Evolutionary conservation across 2,329 filamentous ascomycete genomes (phyloP).

Genomic region (Diplodia corticola): DNA sequence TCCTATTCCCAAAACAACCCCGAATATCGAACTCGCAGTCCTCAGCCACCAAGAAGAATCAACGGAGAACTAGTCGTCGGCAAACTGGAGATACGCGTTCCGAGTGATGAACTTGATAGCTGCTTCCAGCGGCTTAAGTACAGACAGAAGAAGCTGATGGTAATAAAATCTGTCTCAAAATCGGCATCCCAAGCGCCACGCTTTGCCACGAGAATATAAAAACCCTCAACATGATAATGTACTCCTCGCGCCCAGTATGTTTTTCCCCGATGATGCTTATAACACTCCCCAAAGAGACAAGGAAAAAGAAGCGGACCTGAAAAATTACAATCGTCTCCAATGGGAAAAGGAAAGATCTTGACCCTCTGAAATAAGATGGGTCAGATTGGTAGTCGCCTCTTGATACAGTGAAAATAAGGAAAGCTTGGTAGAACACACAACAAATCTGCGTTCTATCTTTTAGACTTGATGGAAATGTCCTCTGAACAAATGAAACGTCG

Average conservation of each 20-base stretch:
- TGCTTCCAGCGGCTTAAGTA: background rate
- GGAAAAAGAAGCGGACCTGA: background rate
- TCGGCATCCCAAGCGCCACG: conserved; percentile 13
- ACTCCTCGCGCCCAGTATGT: background rate
- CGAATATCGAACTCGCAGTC: no score
- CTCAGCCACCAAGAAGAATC: no score
- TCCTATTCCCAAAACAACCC: no score
- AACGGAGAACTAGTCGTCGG: no score
- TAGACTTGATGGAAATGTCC: background rate
- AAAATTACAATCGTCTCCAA: background rate
- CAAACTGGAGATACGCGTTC: background rate
- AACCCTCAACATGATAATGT: background rate
- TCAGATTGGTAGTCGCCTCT: background rate
- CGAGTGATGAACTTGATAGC: no score
- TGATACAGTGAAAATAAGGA: background rate
- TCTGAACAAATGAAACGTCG: background rate
- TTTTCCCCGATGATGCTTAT: background rate
- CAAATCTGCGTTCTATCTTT: background rate
- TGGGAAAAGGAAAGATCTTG: background rate
- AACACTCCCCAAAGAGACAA: background rate
- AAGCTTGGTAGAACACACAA: background rate
- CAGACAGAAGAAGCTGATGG: background rate
- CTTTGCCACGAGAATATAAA: conserved; percentile 1
- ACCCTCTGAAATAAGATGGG: background rate
- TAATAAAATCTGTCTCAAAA: background rate